Evolutionary conservation across 495 filamentous ascomycete species (phyloP), one percentile per base, ranked within the genome.

Genomic region (Penicillium cinerascens): DNA sequence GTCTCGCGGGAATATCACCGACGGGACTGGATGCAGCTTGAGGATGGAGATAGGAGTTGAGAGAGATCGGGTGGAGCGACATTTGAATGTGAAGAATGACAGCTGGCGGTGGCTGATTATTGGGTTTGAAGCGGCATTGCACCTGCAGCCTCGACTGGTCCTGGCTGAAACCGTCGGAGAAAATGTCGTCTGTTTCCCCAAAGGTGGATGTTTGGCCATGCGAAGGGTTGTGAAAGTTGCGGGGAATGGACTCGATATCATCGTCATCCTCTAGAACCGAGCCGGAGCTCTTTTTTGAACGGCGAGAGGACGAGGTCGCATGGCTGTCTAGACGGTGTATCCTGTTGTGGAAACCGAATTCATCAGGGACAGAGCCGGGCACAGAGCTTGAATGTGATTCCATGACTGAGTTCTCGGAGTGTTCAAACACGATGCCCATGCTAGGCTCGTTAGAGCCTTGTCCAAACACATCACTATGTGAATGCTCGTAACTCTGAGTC

Each of bases 31-130:
- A 18, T 26, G 36, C 35, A 16, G 59, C 29, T 50, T 67, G 71
- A 39, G 66, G 69, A 55, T 69, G 77, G 35, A 73, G 63, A 44
- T 75, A 82, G 2, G 73, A 66, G 47, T 61, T 61, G 13, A 78
- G 70, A n/a, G 76, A 76, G 10, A 79, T 66, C 0, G 74, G 76
- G 48, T 82, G 74, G 15, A 80, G 58, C 6, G 78, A 79, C 78
- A 82, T 82, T 49, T 79, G 75, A 18, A 82, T 81, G 50, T 81
- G 72, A 25, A 82, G 67, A 38, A 78, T 68, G 9, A 81, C 68
- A 17, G 68, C 71, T 29, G 66, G 37, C 0, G 37, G 70, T 8
- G 66, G 56, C 25, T 70, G 64, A 10, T 68, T 51, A 0, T 59
- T 56, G 36, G 56, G 50, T 27, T 64, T 65, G 21, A 42, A 44